Base-by-base conservation (phyloP, 768 basidiomycete species). In the Lactifluus subvellereus region DNA sequence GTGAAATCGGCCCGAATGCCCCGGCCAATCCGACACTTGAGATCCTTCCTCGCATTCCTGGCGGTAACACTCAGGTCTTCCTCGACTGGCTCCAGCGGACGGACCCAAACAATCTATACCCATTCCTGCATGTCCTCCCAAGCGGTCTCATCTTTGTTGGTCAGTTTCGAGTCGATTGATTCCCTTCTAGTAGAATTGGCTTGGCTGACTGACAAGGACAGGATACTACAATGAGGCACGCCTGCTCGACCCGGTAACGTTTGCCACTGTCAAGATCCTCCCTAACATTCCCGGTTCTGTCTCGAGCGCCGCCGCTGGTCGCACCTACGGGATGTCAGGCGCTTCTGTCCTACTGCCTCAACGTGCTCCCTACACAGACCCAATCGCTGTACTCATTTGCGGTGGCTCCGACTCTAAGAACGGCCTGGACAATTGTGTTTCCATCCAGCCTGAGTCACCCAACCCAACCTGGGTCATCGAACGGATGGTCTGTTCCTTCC, bases 211-310 rank as follows among this genome's bases (percentile, higher is more conserved):
- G 38, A 55, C 30, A 32, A 14, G 42, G 18, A 8, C 61, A 89
- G 88, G 79, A 0, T 91, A 91, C 69, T 91, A 85, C 75, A 92
- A 92, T 65, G 87, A 91, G 72, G 90, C 89, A 0, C 84, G 89
- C 16, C 82, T 91, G 63, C 75, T 91, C 32, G 80, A 91, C 61
- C 84, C 86, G 0, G 75, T 71, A 11, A 87, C 82, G 1, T 89
- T 91, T 65, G 73, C 77, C 22, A 91, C 89, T 0, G 72, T 84
- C 58, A 73, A 73, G 6, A 73, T 75, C 7, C 72, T 91, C 6
- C 90, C 90, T 16, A 89, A 89, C 67, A 84, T 88, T 65, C 89
- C 90, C 0, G 89, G 85, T 0, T 78, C 85, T 0, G 90, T 91
- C 51, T 84, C 83, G 63, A 82, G 86, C 68, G 85, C 86, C 74